Evolutionary conservation across 495 filamentous ascomycete species (phyloP).

Genomic region (Polyplosphaeria fusca): DNA sequence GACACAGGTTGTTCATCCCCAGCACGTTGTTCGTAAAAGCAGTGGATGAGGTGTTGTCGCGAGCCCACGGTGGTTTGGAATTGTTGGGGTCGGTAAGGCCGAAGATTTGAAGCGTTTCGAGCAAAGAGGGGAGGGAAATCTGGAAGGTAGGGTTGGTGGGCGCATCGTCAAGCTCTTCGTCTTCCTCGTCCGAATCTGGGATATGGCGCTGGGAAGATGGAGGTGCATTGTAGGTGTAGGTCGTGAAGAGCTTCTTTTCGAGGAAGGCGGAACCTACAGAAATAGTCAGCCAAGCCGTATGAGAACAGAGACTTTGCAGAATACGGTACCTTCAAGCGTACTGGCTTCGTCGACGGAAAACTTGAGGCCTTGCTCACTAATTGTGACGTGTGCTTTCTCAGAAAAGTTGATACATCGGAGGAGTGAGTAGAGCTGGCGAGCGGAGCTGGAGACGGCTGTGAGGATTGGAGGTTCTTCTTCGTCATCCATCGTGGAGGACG

Average conservation of each 20-base stretch:
- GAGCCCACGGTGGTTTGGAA: constrained; percentile 20
- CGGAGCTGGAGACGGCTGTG: constrained; percentile 78
- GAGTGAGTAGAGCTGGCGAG: constrained; percentile 82
- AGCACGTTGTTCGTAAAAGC: constrained; percentile 74
- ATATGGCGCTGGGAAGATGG: constrained; percentile 40
- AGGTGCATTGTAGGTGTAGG: constrained; percentile 59
- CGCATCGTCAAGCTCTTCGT: constrained; percentile 37
- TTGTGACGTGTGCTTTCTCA: constrained; percentile 75
- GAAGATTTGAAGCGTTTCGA: constrained; percentile 95
- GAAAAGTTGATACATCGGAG: constrained; percentile 84
- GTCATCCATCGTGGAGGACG: constrained; percentile 22
- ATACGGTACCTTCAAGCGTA: constrained; percentile 69
- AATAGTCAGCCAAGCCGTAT: not conserved
- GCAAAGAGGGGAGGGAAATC: constrained; percentile 77
- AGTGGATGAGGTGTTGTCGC: constrained; percentile 42
- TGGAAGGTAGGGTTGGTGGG: constrained; percentile 59
- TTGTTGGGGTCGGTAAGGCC: constrained; percentile 63
- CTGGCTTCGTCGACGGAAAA: constrained; percentile 82
- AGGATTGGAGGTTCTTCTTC: constrained; percentile 58
- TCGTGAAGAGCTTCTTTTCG: constrained; percentile 81
- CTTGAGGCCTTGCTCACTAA: constrained; percentile 75
- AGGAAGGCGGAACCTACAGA: constrained; percentile 71
- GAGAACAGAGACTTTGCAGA: not conserved
- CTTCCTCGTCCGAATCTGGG: constrained; percentile 17
- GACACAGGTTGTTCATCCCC: constrained; percentile 77